Base-by-base conservation (phyloP, 371 early-diverging fungal species). In the Dinochytrium kinnereticum region DNA sequence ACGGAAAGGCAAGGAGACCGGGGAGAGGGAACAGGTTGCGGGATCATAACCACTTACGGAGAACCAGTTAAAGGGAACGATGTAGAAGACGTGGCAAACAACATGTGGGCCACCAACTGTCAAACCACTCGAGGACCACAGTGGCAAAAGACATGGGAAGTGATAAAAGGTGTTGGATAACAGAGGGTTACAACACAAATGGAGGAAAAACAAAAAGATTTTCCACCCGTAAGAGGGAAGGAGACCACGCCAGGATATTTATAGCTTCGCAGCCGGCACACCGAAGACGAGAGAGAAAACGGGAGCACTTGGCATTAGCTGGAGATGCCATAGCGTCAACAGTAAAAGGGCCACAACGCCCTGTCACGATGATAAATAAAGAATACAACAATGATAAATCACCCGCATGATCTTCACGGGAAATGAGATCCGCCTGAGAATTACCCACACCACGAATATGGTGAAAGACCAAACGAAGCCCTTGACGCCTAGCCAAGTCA, bases 321-420 rank as follows among this genome's bases (percentile, higher is more conserved):
- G 24, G 19, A 26, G 69, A 69, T 28, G 69, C 69, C 69, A 69
- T 69, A 10, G 53, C 69, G 33, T 69, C 69, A 0, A 53, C 17
- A 37, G 1, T 30, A 21, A 51, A 69, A 10, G 53, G 53, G 21
- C 26, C 24, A 24, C 13, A 51, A 31, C 31, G 26, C 30, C 28
- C 49, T 37, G 33, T 53, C 44, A 44, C 44, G 13, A 7, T 7
- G 13, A 44, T 13, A 44, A 44, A 44, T 44, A 44, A 44, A 44
- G 44, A 19, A 13, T 7, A 13, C 7, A 19, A 7, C 44, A 44
- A 44, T 19, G 44, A 34, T 37, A 15, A 69, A 53, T 69, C 53
- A 36, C 53, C 30, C 0, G 1, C 19, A 0, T 0, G 3, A 36
- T 69, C 69, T 10, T 69, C 69, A 0, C 53, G 0, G 17, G 69